Conservation (phyloP, 768 basidiomycete genomes). For the Mycena pura region DNA sequence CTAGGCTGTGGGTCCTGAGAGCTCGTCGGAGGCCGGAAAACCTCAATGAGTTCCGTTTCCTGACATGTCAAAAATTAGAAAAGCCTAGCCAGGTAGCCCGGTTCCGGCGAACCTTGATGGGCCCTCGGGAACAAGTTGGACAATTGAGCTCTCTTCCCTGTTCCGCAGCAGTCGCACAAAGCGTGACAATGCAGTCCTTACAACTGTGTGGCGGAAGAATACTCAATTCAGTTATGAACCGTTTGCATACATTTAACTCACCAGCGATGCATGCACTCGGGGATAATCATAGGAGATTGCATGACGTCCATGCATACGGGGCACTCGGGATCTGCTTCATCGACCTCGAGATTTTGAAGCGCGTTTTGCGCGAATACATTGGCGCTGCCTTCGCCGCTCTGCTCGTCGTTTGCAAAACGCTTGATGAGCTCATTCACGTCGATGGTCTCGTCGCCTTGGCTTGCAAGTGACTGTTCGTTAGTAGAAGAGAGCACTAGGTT, state of each 20-base stretch:
- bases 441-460: constrained; percentile 50
- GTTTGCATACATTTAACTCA: constrained; percentile 38
- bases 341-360: constrained; percentile 64
- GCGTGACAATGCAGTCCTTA: constrained; percentile 87
- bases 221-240: not conserved
- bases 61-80: constrained; percentile 28
- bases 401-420: constrained; percentile 50
- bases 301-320: constrained; percentile 83
- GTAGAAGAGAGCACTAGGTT: constrained; percentile 72
- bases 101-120: constrained; percentile 56
- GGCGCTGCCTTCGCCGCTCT: constrained; percentile 30
- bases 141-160: constrained; percentile 75
- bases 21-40: constrained; percentile 50
- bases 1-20: constrained; percentile 48
- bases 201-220: constrained; percentile 56
- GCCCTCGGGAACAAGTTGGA: constrained; percentile 79
- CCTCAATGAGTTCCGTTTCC: constrained; percentile 69
- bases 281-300: constrained; percentile 73
- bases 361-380: constrained; percentile 68
- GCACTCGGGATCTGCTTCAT: constrained; percentile 66
- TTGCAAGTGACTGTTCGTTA: constrained; percentile 44
- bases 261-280: constrained; percentile 81
- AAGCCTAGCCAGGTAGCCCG: not conserved
- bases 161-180: constrained; percentile 72
- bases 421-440: constrained; percentile 68